These are phyloP conservation scores for Polychytrium aggregatum DNA, from an alignment of 192 early-diverging fungal species.

Conservation along the genomic window DNA sequence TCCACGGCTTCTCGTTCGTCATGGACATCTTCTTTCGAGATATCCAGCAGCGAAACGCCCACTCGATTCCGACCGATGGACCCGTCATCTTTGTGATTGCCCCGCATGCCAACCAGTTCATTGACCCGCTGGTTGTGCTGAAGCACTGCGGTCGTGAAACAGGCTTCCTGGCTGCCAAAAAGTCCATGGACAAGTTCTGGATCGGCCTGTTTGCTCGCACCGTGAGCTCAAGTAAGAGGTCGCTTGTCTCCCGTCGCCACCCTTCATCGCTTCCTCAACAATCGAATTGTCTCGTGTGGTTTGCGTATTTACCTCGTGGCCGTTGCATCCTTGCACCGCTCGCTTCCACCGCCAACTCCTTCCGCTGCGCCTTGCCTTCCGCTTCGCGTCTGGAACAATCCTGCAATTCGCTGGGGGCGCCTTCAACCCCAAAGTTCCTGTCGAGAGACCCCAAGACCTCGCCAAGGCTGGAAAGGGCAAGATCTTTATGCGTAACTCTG, in stretches of 20 bases:
- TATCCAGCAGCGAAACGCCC: slow-evolving; percentile 68
- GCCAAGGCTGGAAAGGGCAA: slow-evolving; percentile 59
- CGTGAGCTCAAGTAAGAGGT: neutral
- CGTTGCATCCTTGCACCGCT: too few species aligned
- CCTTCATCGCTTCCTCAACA: too few species aligned
- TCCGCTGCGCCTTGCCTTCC: too few species aligned
- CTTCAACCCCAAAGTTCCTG: slow-evolving; percentile 61
- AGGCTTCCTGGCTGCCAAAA: slow-evolving; percentile 50
- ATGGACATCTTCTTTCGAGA: slow-evolving; percentile 63
- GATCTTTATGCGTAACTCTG: slow-evolving; percentile 56
- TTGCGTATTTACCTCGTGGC: too few species aligned
- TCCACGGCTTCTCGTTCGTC: slow-evolving; percentile 7
- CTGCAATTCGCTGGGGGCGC: too few species aligned
- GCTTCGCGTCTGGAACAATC: too few species aligned
- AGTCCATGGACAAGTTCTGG: slow-evolving; percentile 73
- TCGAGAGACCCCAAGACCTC: slow-evolving; percentile 85
- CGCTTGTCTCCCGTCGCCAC: too few species aligned
- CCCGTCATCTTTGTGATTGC: slow-evolving; percentile 86
- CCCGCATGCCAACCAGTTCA: slow-evolving; percentile 61
- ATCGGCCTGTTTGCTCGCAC: slow-evolving; percentile 66
- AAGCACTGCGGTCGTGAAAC: slow-evolving; percentile 56
- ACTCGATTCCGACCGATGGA: slow-evolving; percentile 71
- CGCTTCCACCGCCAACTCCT: too few species aligned
- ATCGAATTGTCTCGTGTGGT: too few species aligned
- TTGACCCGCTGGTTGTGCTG: slow-evolving; percentile 87